Evolutionary conservation across 2,329 filamentous ascomycete species (phyloP), one percentile per base, ranked within the genome.

Genomic region (Colletotrichum sp.): DNA sequence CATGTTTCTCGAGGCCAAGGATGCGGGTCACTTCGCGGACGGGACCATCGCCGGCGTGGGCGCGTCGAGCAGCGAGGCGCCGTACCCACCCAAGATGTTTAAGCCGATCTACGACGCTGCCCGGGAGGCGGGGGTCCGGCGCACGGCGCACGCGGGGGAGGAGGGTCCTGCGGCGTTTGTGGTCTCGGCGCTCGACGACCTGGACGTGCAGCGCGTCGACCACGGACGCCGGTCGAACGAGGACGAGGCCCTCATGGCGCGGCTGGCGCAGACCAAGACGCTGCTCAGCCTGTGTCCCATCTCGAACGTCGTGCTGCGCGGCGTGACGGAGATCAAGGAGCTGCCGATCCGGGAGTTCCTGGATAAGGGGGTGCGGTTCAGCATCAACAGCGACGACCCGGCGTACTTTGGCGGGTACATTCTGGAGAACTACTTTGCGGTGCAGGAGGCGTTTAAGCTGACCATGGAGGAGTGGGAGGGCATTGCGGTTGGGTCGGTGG

Each of bases 361-460:
- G 25, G 89, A 94, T 55, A 86, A 86, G 8, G 91, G 92, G 1
- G 91, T 95, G 52, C 88, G 86, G 76, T 95, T 95, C 83, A 93
- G 91, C 71, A 91, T 95, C 82, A 95, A 95, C 83, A 93, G 91
- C 78, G 93, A 95, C 80, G 93, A 95, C 80, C 93, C 93, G 75
- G 93, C 92, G 13, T 95, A 95, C 81, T 96, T 96, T 85, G 93
- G 93, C 5, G 93, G 91, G 0, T 95, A 95, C 82, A 91, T 96
- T 69, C 85, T 94, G 67, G 93, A 94, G 79, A 95, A 95, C 78
- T 96, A 94, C 84, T 93, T 91, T 79, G 93, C 92, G 2, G 93
- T 96, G 34, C 94, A 96, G 82, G 92, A 95, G 56, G 91, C 92
- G 1, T 95, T 95, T 82, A 81, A 85, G 6, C 83, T 96, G 78